Evolutionary conservation across 768 basidiomycete genomes (phyloP).

Genomic region (Lactarius sanguifluus): DNA sequence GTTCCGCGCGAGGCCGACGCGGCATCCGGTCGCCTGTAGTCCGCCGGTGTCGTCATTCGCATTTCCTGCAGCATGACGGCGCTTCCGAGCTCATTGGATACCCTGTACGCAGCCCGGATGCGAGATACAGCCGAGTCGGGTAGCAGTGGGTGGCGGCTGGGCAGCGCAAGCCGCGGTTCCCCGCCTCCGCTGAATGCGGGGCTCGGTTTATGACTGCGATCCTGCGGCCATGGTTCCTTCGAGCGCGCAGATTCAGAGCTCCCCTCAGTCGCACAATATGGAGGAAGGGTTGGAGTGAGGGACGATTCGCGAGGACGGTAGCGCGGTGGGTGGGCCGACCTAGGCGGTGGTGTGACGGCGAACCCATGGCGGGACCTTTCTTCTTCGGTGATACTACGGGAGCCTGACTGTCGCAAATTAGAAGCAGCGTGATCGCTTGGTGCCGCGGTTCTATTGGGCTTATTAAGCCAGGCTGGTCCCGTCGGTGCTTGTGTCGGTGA

Average conservation of each 20-base stretch:
- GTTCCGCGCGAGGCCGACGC: background rate
- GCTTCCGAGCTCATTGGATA: constrained; percentile 15
- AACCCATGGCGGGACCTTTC: background rate
- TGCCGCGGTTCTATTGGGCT: background rate
- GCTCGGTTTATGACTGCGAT: constrained; percentile 5
- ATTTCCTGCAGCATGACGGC: constrained; percentile 19
- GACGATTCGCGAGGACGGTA: background rate
- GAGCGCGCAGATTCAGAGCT: background rate
- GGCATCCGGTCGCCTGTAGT: background rate
- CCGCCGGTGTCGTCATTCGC: constrained; percentile 6
- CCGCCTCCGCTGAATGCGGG: background rate
- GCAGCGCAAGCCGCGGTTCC: background rate
- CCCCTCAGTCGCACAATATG: constrained; percentile 10
- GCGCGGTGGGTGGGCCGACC: background rate
- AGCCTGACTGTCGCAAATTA: background rate
- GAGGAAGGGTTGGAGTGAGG: constrained; percentile 4
- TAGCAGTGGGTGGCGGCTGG: background rate
- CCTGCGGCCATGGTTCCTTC: background rate
- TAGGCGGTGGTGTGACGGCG: background rate
- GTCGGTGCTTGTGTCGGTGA: background rate
- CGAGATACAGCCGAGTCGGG: constrained; percentile 15
- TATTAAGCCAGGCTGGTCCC: background rate
- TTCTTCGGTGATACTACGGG: constrained; percentile 1
- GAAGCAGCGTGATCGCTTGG: background rate
- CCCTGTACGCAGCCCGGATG: constrained; percentile 18